Percentiles rank a stretch among this genome's conserved stretches.
Conservation (phyloP, 331 rosid genomes). For the Prunus yedoensis region DNA sequence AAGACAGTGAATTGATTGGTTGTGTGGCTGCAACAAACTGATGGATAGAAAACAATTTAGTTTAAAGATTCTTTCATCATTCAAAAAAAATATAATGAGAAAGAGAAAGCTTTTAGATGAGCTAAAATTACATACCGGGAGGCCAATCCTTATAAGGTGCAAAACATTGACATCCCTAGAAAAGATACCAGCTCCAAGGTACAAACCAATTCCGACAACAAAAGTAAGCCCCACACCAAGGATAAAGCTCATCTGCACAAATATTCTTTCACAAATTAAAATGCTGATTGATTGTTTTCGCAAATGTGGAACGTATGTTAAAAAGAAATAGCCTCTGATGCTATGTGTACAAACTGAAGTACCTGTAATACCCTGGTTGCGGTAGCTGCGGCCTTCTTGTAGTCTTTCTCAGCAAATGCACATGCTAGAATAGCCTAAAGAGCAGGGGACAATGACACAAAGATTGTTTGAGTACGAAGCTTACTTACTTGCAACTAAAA, state of each 20-base stretch:
- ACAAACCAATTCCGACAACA: conserved; percentile 68
- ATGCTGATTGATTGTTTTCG: neutral
- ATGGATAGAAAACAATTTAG: neutral
- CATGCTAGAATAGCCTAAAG: conserved; percentile 87
- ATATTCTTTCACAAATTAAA: neutral
- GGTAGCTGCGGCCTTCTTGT: conserved; percentile 50
- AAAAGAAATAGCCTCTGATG: neutral
- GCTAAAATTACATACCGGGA: conserved; percentile 60
- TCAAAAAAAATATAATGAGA: too few relatives aligned
- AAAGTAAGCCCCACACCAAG: conserved; percentile 78
- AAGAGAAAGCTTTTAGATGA: neutral
- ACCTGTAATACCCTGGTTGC: conserved; percentile 76
- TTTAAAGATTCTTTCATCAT: neutral
- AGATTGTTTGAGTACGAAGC: conserved; percentile 5
- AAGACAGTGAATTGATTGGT: conserved; percentile 84
- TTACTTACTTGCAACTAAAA: neutral
- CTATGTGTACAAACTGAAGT: neutral
- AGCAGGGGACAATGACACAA: neutral
- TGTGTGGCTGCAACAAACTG: conserved; percentile 98
- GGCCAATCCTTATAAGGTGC: conserved; percentile 68
- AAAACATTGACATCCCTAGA: conserved; percentile 62
- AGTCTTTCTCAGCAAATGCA: conserved; percentile 87
- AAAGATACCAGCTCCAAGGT: conserved; percentile 81
- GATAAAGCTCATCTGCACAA: conserved; percentile 70
- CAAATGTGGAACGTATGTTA: neutral